Conservation (phyloP, 2,329 filamentous ascomycete species). For the Emericellopsis atlantica region DNA sequence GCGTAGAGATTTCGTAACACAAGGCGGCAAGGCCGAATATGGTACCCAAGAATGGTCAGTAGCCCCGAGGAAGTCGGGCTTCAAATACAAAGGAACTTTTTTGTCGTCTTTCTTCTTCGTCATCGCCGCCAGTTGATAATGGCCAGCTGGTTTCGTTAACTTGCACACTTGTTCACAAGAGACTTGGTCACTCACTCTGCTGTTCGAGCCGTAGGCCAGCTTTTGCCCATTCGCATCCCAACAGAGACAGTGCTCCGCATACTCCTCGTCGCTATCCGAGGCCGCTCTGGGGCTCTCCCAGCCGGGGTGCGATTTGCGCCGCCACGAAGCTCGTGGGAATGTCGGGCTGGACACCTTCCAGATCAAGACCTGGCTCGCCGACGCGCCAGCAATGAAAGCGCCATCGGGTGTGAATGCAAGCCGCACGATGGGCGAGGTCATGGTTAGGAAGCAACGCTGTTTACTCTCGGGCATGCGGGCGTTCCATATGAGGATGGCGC, state of each 20-base stretch:
- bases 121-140: slow-evolving; percentile 37
- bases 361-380: slow-evolving; percentile 44
- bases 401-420: slow-evolving; percentile 52
- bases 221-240: slow-evolving; percentile 52
- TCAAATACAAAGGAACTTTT: slow-evolving; percentile 6
- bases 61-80: too few species aligned
- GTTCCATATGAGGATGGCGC: slow-evolving; percentile 51
- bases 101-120: slow-evolving; percentile 33
- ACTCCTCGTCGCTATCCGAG: slow-evolving; percentile 40
- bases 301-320: slow-evolving; percentile 37
- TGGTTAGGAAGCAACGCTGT: slow-evolving; percentile 46
- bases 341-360: slow-evolving; percentile 51
- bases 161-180: background rate
- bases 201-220: slow-evolving; percentile 51
- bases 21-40: background rate
- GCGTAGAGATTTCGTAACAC: background rate
- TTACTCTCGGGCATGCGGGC: slow-evolving; percentile 40
- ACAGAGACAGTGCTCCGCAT: slow-evolving; percentile 43
- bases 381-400: slow-evolving; percentile 49
- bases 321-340: slow-evolving; percentile 49
- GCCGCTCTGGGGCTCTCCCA: slow-evolving; percentile 45
- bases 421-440: slow-evolving; percentile 43
- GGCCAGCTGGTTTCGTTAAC: slow-evolving; percentile 23
- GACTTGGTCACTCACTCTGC: slow-evolving; percentile 33
- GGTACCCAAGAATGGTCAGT: too few species aligned